Evolutionary conservation across 139 green algal species (phyloP).

Genomic region (Auxenochlorella pyrenoidosa): DNA sequence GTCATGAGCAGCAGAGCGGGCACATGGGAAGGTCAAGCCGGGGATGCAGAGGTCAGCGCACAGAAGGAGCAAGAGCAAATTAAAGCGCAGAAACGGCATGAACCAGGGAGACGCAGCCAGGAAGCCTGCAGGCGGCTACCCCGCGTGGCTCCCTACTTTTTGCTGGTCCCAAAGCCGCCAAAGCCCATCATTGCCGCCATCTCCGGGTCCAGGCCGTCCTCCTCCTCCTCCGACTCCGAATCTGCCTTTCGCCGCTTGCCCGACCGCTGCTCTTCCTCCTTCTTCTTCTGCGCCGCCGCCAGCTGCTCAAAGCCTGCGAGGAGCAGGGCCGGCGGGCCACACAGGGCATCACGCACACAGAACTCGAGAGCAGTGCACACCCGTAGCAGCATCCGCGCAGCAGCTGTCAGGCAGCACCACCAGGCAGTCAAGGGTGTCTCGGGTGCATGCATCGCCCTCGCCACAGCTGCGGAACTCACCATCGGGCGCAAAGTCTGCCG

Average conservation of each 20-base stretch:
- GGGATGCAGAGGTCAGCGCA: background rate
- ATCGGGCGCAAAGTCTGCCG: slow-evolving; percentile 60
- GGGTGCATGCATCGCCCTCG: background rate
- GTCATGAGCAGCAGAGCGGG: too few species aligned
- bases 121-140: too few species aligned
- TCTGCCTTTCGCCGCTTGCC: slow-evolving; percentile 20
- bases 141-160: slow-evolving; percentile 7
- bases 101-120: background rate
- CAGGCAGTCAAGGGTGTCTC: background rate
- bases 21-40: too few species aligned
- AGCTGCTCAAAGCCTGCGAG: slow-evolving; percentile 30
- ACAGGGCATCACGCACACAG: too few species aligned
- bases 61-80: background rate
- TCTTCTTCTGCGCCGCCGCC: slow-evolving; percentile 36
- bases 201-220: slow-evolving; percentile 79
- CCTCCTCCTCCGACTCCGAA: slow-evolving; percentile 55
- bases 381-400: too few species aligned
- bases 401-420: background rate
- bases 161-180: slow-evolving; percentile 85
- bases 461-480: slow-evolving; percentile 1
- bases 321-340: too few species aligned
- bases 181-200: slow-evolving; percentile 96
- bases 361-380: too few species aligned
- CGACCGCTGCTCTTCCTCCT: slow-evolving; percentile 68
- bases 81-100: background rate